These are phyloP conservation scores for Esteya vermicola DNA, from an alignment of 2,329 filamentous ascomycete genomes.

Conservation along the genomic window DNA sequence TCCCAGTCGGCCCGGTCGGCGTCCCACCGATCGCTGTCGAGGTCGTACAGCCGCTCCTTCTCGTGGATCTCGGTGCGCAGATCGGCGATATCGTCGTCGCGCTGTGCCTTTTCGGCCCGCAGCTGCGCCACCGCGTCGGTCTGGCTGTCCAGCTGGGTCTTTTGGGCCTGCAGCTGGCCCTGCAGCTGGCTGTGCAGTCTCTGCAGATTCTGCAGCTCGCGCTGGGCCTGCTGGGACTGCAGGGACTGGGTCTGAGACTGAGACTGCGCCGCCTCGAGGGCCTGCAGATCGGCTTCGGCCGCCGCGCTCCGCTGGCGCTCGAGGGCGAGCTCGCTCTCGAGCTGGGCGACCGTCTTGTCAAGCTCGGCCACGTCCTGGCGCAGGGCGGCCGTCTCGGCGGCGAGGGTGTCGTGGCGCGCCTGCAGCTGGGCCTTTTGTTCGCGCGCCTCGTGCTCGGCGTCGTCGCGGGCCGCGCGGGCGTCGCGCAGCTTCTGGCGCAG, in stretches of 20 bases:
- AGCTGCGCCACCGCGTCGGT: constrained; percentile 32
- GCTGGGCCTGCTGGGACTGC: constrained; percentile 44
- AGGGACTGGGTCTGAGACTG: too few species aligned
- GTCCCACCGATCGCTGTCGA: constrained; percentile 61
- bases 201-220: constrained; percentile 30
- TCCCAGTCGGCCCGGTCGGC: constrained; percentile 50
- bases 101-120: constrained; percentile 27
- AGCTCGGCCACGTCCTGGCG: constrained; percentile 46
- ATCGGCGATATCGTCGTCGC: constrained; percentile 45
- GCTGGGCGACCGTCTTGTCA: constrained; percentile 29
- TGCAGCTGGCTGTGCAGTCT: too few species aligned
- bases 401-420: constrained; percentile 52
- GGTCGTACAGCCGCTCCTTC: constrained; percentile 55
- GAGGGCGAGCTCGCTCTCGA: constrained; percentile 32
- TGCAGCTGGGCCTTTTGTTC: constrained; percentile 59
- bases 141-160: constrained; percentile 41
- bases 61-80: constrained; percentile 52
- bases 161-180: constrained; percentile 16
- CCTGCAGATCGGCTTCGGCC: too few species aligned
- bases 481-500: constrained; percentile 30
- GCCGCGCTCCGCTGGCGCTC: constrained; percentile 11
- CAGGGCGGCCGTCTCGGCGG: constrained; percentile 49
- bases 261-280: too few species aligned
- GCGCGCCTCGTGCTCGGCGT: constrained; percentile 27
- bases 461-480: constrained; percentile 26